Evolutionary conservation across 129 eudicot species (phyloP).

Genomic region (Lactuca saligna): DNA sequence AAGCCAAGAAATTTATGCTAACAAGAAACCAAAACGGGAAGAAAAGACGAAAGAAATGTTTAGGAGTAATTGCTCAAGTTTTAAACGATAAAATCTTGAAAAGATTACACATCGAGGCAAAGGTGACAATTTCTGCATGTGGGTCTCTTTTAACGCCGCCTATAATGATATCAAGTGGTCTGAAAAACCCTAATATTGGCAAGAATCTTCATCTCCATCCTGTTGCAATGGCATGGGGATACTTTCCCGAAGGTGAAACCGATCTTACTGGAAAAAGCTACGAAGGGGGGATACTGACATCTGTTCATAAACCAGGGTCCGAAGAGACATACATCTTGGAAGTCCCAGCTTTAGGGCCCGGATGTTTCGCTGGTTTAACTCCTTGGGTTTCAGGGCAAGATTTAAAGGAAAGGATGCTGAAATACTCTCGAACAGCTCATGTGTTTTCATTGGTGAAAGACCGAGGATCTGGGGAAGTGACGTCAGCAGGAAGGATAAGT

Average conservation of each 20-base stretch:
- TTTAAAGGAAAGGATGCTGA: conserved; percentile 51
- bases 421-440: conserved; percentile 69
- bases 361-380: conserved; percentile 54
- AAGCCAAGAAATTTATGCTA: conserved; percentile 59
- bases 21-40: conserved; percentile 30
- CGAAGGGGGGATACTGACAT: conserved; percentile 79
- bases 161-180: conserved; percentile 71
- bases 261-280: conserved; percentile 51
- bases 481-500: conserved; percentile 46
- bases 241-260: conserved; percentile 58
- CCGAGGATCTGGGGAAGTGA: conserved; percentile 69
- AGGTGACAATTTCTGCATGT: conserved; percentile 73
- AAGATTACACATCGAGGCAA: conserved; percentile 65
- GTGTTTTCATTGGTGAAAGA: conserved; percentile 69
- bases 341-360: conserved; percentile 66
- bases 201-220: conserved; percentile 83
- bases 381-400: conserved; percentile 74
- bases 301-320: conserved; percentile 47
- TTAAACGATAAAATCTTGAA: conserved; percentile 37
- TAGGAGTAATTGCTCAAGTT: conserved; percentile 55
- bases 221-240: conserved; percentile 89
- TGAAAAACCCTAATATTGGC: conserved; percentile 69
- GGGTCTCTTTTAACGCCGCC: conserved; percentile 88
- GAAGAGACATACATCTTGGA: conserved; percentile 55
- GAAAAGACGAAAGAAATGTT: conserved; percentile 48